These are phyloP conservation scores for Kwoniella europaea DNA, from an alignment of 768 basidiomycete genomes.

Conservation along the genomic window DNA sequence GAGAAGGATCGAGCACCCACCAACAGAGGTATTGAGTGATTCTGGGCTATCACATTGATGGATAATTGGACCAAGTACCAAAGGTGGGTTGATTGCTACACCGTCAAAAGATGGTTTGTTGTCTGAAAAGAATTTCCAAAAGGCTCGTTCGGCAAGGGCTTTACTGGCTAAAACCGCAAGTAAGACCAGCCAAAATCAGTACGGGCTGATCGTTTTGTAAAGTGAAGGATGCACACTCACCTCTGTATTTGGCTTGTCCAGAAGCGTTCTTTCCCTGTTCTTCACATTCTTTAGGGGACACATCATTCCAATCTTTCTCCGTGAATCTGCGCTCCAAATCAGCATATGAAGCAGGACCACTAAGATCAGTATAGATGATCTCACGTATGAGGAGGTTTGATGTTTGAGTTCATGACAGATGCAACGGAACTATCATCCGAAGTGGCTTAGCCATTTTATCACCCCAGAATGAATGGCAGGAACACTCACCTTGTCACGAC, in stretches of 20 bases:
- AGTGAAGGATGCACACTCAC: slow-evolving; percentile 21
- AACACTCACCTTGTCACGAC: slow-evolving; percentile 63
- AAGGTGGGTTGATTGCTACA: slow-evolving; percentile 54
- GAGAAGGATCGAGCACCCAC: slow-evolving; percentile 7
- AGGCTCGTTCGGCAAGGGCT: slow-evolving; percentile 52
- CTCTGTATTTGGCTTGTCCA: slow-evolving; percentile 40
- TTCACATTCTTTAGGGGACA: slow-evolving; percentile 21
- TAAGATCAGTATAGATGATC: slow-evolving; percentile 3
- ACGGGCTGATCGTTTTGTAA: not conserved
- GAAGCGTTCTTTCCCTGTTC: slow-evolving; percentile 36
- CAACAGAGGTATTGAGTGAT: slow-evolving; percentile 59
- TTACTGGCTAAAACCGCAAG: slow-evolving; percentile 37
- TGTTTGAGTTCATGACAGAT: slow-evolving; percentile 47
- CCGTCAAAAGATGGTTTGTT: slow-evolving; percentile 54
- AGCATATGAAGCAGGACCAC: slow-evolving; percentile 5
- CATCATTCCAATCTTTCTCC: slow-evolving; percentile 49
- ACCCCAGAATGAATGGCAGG: slow-evolving; percentile 50
- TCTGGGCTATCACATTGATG: slow-evolving; percentile 59
- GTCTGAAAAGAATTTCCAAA: slow-evolving; percentile 53
- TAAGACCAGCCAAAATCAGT: not conserved
- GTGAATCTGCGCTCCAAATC: slow-evolving; percentile 33
- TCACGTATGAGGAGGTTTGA: slow-evolving; percentile 33
- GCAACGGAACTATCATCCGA: slow-evolving; percentile 61
- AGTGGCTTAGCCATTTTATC: not conserved
- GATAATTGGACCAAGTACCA: slow-evolving; percentile 58